phyloP scores from a whole-genome alignment of 164 flowering plant species.

The Tinospora cordifolia region DNA sequence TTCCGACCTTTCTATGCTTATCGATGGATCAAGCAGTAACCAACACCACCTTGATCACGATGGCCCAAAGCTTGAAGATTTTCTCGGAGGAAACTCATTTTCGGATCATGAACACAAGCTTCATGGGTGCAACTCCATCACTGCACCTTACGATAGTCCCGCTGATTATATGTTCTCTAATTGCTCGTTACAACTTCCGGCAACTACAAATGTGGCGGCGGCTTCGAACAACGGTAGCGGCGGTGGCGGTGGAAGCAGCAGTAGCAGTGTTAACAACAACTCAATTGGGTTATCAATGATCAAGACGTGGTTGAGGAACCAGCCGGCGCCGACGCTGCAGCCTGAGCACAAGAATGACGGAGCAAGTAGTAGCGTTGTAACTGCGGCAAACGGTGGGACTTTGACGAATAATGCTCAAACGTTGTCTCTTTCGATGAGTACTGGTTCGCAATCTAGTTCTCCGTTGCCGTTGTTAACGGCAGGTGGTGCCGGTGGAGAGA shows the following conservation, averaged over 20 bases:
- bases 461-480: slow-evolving; percentile 26
- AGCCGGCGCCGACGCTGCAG: slow-evolving; percentile 30
- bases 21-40: slow-evolving; percentile 31
- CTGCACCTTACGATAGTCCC: slow-evolving; percentile 13
- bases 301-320: slow-evolving; percentile 85
- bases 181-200: slow-evolving; percentile 31
- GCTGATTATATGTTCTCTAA: slow-evolving; percentile 32
- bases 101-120: slow-evolving; percentile 28
- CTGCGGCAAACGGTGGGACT: neutral
- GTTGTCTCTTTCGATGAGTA: slow-evolving; percentile 66
- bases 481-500: slow-evolving; percentile 27
- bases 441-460: slow-evolving; percentile 41
- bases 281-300: slow-evolving; percentile 80
- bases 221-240: slow-evolving; percentile 1
- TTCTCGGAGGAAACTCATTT: slow-evolving; percentile 56
- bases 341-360: slow-evolving; percentile 19
- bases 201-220: neutral
- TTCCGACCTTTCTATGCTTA: slow-evolving; percentile 35
- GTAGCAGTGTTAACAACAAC: slow-evolving; percentile 14
- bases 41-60: slow-evolving; percentile 28
- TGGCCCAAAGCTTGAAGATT: slow-evolving; percentile 81
- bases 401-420: slow-evolving; percentile 30
- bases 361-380: slow-evolving; percentile 4
- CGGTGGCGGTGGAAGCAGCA: slow-evolving; percentile 4
- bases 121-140: slow-evolving; percentile 16